Conservation (phyloP, 2,329 filamentous ascomycete genomes). For the Colletotrichum tofieldiae region DNA sequence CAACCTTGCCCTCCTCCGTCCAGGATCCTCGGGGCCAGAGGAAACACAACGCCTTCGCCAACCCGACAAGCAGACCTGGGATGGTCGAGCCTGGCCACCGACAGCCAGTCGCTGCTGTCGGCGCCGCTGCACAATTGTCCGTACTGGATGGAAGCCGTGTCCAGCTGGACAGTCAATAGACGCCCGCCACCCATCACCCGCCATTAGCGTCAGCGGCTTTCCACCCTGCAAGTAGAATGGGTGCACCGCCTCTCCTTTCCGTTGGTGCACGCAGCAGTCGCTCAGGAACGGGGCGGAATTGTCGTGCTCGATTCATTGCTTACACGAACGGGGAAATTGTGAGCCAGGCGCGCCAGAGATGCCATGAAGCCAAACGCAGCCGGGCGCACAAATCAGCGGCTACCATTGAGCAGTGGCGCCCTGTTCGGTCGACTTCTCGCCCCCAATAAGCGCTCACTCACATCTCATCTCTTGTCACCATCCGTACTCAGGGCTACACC, state of each 20-base stretch:
- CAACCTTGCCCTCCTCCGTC: constrained; percentile 15
- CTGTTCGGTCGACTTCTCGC: constrained; percentile 18
- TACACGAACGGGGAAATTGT: constrained; percentile 25
- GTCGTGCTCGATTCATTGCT: constrained; percentile 24
- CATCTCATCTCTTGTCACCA: constrained; percentile 22
- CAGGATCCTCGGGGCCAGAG: constrained; percentile 8
- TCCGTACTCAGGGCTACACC: constrained; percentile 10
- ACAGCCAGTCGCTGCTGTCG: background rate
- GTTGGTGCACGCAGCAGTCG: constrained; percentile 6
- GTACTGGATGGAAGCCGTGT: background rate
- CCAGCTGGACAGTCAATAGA: constrained; percentile 14
- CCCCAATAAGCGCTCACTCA: constrained; percentile 33
- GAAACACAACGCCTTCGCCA: constrained; percentile 27
- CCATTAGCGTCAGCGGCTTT: constrained; percentile 29
- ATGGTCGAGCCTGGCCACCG: constrained; percentile 18
- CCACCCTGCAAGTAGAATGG: background rate
- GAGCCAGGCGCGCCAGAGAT: constrained; percentile 11
- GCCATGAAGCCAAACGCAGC: constrained; percentile 18
- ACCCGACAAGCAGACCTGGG: constrained; percentile 20
- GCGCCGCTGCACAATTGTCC: background rate
- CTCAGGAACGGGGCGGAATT: constrained; percentile 20
- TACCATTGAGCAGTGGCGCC: constrained; percentile 11
- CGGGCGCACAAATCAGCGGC: constrained; percentile 26
- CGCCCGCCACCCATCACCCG: constrained; percentile 20
- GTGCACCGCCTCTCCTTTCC: background rate